Percentiles rank a stretch among this genome's conserved stretches.
These are phyloP conservation scores for Erythrophleum ivorense DNA, from an alignment of 331 rosid species.

Conservation along the genomic window DNA sequence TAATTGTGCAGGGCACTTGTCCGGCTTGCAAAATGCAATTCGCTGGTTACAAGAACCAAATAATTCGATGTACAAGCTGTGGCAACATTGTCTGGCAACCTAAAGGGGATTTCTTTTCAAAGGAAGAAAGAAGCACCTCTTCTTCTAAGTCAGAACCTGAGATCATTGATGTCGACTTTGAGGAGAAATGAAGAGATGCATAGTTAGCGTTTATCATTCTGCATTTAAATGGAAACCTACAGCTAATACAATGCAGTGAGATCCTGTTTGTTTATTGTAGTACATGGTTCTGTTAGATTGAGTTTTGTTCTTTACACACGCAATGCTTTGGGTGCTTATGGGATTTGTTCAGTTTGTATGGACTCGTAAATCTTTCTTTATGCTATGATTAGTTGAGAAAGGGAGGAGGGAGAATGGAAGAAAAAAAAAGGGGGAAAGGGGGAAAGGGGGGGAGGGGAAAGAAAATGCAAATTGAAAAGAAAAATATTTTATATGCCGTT, in stretches of 20 bases:
- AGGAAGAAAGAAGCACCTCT: constrained; percentile 49
- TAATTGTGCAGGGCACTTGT: constrained; percentile 74
- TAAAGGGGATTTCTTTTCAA: constrained; percentile 68
- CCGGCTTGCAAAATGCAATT: constrained; percentile 90
- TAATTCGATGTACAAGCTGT: constrained; percentile 74
- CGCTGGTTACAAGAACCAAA: constrained; percentile 82
- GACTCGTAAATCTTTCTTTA: constrained; percentile 24
- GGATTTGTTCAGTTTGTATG: constrained; percentile 24
- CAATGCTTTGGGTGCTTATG: background rate
- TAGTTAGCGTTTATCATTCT: background rate
- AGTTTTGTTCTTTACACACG: constrained; percentile 24
- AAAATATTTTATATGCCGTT: background rate
- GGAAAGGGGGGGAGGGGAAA: background rate
- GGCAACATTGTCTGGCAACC: constrained; percentile 99
- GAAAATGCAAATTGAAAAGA: background rate
- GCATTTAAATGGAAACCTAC: constrained; percentile 30
- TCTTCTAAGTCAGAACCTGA: constrained; percentile 75
- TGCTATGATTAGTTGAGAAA: constrained; percentile 4
- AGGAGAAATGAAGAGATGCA: constrained; percentile 72
- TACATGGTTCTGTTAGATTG: background rate
- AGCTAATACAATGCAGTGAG: background rate
- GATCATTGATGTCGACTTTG: constrained; percentile 90
- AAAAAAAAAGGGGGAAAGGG: background rate
- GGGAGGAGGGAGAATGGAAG: too few relatives aligned
- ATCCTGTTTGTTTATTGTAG: background rate